Percentiles rank a stretch among this genome's conserved stretches.
phyloP scores from a whole-genome alignment of 192 early-diverging fungal genomes.

The Backusella westeae region DNA sequence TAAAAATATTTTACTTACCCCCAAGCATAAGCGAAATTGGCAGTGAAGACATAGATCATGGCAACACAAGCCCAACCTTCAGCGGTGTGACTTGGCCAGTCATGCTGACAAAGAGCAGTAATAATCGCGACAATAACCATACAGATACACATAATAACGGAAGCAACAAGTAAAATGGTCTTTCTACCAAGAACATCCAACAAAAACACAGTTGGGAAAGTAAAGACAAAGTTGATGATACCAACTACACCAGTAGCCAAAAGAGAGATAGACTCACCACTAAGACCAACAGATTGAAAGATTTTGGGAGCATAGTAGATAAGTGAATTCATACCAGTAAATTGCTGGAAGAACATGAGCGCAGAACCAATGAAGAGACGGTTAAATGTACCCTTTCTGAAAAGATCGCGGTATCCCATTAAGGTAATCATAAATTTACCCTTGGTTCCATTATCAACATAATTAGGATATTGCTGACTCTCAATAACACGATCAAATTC shows the following conservation, averaged over 20 bases:
- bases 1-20: neutral
- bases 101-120: slow-evolving; percentile 37
- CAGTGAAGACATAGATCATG: slow-evolving; percentile 67
- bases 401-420: slow-evolving; percentile 42
- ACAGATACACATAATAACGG: slow-evolving; percentile 31
- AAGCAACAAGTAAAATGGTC: slow-evolving; percentile 60
- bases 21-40: slow-evolving; percentile 58
- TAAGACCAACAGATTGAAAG: slow-evolving; percentile 55
- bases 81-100: slow-evolving; percentile 26
- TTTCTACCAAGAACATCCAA: slow-evolving; percentile 72
- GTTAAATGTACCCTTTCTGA: slow-evolving; percentile 48
- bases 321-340: slow-evolving; percentile 73
- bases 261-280: slow-evolving; percentile 40
- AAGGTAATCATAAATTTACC: slow-evolving; percentile 18
- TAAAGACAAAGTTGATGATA: slow-evolving; percentile 70
- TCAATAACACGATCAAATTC: slow-evolving; percentile 29
- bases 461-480: slow-evolving; percentile 18
- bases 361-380: slow-evolving; percentile 51
- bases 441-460: neutral
- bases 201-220: slow-evolving; percentile 69
- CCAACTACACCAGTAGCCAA: slow-evolving; percentile 64
- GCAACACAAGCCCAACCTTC: slow-evolving; percentile 44
- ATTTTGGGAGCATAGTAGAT: slow-evolving; percentile 70
- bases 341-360: slow-evolving; percentile 67
- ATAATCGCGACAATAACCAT: slow-evolving; percentile 39